Base-by-base conservation (phyloP, 805 yeast genomes). In the Candida pseudoglaebosa region DNA sequence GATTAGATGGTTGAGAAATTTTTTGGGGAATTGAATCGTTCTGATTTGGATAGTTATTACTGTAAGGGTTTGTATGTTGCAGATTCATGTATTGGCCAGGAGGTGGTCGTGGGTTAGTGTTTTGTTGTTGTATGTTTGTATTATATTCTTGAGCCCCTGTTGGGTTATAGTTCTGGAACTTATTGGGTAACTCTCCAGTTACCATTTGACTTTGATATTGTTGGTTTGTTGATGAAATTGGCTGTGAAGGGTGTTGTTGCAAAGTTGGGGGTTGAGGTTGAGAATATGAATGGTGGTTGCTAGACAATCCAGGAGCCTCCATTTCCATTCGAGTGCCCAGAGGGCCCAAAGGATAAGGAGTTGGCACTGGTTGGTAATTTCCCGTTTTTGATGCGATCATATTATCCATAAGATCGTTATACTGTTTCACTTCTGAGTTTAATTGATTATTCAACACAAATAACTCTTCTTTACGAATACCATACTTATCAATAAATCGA, bases 401-500 rank as follows among this genome's bases (percentile, higher is more conserved):
- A n/a, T 44, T 69, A 49, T 83, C 86, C 63, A 84, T 70, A 37
- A 88, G 61, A 33, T 76, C 74, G 52, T 85, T 86, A 58, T 88
- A 93, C 7, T 74, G 62, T 30, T 74, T 69, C 37, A 84, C 77
- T 13, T 95, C 93, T 34, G 70, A 70, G 40, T 77, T 77, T 40
- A 91, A 71, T 45, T 85, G 84, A 44, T 76, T 75, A 52, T 87
- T 83, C 49, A 91, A 67, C 15, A 77, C 77, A 44, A 80, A 66
- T 43, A 91, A 65, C 45, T 91, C 97, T 49, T 89, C 85, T 54
- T 84, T 79, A 52, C 87, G 77, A 32, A 77, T 73, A 26, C 87
- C 74, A 58, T 87, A 84, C 57, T 85, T 78, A 41, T 87, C 96
- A 45, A 93, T 78, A 50, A 81, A 64, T 51, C 77, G 77, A 12